A percentile compares a stretch with the other conserved stretches of the same genome.
phyloP scores from a whole-genome alignment of 2,329 filamentous ascomycete genomes.

The Colletotrichum australisinense region DNA sequence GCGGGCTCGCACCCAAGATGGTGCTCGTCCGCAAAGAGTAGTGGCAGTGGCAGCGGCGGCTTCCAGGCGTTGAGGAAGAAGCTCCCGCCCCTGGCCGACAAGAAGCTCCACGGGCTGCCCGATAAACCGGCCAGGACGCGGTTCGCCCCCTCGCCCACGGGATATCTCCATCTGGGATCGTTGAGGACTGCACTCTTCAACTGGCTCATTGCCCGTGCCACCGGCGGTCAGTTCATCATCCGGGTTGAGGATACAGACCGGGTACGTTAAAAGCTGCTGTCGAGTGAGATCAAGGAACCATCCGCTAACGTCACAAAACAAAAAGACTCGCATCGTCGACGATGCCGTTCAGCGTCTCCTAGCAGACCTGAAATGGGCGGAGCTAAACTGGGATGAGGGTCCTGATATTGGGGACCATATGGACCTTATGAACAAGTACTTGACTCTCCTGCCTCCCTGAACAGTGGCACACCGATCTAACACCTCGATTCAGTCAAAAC shows the following conservation, averaged over 20 bases:
- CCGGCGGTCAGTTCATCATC: slow-evolving; percentile 89
- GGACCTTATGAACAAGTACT: slow-evolving; percentile 87
- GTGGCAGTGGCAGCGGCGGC: background rate
- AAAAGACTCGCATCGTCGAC: slow-evolving; percentile 80
- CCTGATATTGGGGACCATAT: slow-evolving; percentile 84
- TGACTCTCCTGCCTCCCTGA: background rate
- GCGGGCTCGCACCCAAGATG: slow-evolving; percentile 16
- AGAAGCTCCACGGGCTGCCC: slow-evolving; percentile 52
- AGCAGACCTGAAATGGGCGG: slow-evolving; percentile 87
- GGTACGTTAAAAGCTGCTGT: slow-evolving; percentile 58
- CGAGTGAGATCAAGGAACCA: background rate
- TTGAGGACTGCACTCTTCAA: slow-evolving; percentile 95
- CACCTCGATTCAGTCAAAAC: slow-evolving; percentile 72
- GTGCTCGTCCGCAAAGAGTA: slow-evolving; percentile 29
- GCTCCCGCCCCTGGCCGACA: slow-evolving; percentile 30
- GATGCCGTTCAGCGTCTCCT: slow-evolving; percentile 84
- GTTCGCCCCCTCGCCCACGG: slow-evolving; percentile 96
- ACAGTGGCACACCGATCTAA: background rate
- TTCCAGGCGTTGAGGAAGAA: slow-evolving; percentile 35
- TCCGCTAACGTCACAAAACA: background rate
- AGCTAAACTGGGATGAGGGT: slow-evolving; percentile 94
- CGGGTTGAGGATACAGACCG: slow-evolving; percentile 96
- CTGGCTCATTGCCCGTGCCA: slow-evolving; percentile 88
- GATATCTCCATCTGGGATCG: slow-evolving; percentile 91
- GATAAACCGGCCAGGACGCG: slow-evolving; percentile 68